Conservation (phyloP, 495 filamentous ascomycete genomes). For the Durotheca rogersii region DNA sequence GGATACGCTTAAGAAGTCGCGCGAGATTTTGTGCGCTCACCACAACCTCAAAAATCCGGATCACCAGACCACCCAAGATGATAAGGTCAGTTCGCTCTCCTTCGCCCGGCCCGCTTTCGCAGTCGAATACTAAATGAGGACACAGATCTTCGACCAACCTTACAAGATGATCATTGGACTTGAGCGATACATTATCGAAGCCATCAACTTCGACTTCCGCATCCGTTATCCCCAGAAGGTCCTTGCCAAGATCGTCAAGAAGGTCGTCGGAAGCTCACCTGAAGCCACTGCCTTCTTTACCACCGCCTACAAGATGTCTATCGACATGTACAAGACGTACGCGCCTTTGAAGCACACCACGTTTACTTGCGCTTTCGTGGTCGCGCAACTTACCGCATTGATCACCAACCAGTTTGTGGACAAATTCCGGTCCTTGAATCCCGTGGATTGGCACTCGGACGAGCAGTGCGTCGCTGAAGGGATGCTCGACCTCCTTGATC, state of each 20-base stretch:
- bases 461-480: conserved; percentile 79
- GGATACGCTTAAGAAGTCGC: conserved; percentile 94
- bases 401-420: conserved; percentile 56
- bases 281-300: conserved; percentile 52
- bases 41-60: conserved; percentile 78
- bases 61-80: conserved; percentile 79
- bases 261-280: conserved; percentile 40
- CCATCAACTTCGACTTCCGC: conserved; percentile 91
- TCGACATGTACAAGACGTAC: conserved; percentile 91
- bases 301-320: conserved; percentile 73
- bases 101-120: not conserved
- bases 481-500: conserved; percentile 80
- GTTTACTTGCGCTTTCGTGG: conserved; percentile 75
- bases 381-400: conserved; percentile 75
- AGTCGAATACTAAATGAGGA: conserved; percentile 10
- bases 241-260: conserved; percentile 70
- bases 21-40: conserved; percentile 85
- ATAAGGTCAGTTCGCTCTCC: conserved; percentile 58
- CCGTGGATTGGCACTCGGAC: conserved; percentile 56
- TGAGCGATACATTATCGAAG: conserved; percentile 92
- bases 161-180: conserved; percentile 80
- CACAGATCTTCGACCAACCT: conserved; percentile 72
- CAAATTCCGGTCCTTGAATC: conserved; percentile 37
- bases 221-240: conserved; percentile 82
- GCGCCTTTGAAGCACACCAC: conserved; percentile 85